These are phyloP conservation scores for Cercospora citrullina DNA, from an alignment of 2,329 filamentous ascomycete species.

Conservation along the genomic window DNA sequence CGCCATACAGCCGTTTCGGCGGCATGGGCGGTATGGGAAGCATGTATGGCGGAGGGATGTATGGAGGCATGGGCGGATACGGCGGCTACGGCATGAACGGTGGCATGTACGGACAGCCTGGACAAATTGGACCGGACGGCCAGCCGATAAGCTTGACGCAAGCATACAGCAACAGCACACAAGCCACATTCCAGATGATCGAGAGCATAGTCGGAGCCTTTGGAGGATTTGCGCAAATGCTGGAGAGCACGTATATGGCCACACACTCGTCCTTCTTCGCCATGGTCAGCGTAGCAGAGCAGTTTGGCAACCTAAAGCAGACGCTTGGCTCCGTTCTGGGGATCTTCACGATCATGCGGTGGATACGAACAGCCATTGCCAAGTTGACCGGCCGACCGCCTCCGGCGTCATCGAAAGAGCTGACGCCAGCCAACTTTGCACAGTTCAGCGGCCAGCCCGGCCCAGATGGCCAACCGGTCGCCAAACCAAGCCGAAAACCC, in stretches of 20 bases:
- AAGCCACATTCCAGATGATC: slow-evolving; percentile 96
- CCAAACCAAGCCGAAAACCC: slow-evolving; percentile 86
- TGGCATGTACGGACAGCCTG: slow-evolving; percentile 43
- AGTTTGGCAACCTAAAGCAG: slow-evolving; percentile 89
- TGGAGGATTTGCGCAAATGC: slow-evolving; percentile 97
- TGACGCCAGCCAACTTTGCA: slow-evolving; percentile 90
- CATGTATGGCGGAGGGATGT: slow-evolving; percentile 22
- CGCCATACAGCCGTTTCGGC: slow-evolving; percentile 51
- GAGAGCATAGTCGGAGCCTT: slow-evolving; percentile 96
- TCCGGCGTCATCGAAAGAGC: slow-evolving; percentile 79
- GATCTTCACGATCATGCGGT: slow-evolving; percentile 93
- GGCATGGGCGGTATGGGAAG: slow-evolving; percentile 42
- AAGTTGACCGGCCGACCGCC: slow-evolving; percentile 90
- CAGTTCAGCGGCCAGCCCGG: slow-evolving; percentile 69
- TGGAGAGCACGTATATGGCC: slow-evolving; percentile 99
- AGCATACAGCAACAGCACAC: slow-evolving; percentile 90
- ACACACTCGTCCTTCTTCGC: slow-evolving; percentile 98
- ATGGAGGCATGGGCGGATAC: slow-evolving; percentile 27
- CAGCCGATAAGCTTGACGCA: slow-evolving; percentile 94
- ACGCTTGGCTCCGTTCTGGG: slow-evolving; percentile 91
- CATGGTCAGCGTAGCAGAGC: slow-evolving; percentile 97
- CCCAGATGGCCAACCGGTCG: slow-evolving; percentile 63
- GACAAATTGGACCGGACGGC: slow-evolving; percentile 61
- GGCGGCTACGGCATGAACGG: slow-evolving; percentile 38
- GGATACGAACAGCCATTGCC: slow-evolving; percentile 86